Evolutionary conservation across 1,284 basidiomycete species (phyloP), one percentile per base, ranked within the genome.

Genomic region (Naganishia cerealis): DNA sequence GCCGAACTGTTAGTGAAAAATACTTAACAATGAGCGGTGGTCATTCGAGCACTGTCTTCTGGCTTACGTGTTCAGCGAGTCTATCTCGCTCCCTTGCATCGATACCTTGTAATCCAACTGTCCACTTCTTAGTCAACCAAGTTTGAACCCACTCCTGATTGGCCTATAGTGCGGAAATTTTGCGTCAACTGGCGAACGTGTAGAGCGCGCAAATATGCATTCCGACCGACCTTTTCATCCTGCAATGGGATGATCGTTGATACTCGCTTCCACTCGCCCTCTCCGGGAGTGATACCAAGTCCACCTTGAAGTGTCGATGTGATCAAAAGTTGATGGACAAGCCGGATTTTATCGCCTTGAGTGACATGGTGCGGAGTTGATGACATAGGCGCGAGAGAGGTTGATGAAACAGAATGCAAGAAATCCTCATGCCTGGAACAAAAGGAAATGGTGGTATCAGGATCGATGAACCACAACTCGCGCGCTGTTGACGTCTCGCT

Each of bases 221-320:
- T 24, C 33, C 21, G 52, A 52, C 67, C 42, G 13, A 90, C 91
- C 40, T 85, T 81, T 48, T 86, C 85, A 77, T 95, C 89, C 73
- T 95, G 93, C n/a, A 95, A 82, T 3, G 87, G 86, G 81, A 91
- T 86, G 59, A 94, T 85, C 33, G 86, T 87, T 74, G 91, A 87
- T 24, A 95, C 86, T 59, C 89, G 86, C 67, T 87, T 83, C 90
- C 91, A 95, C 59, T 87, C 84, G 26, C 84, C 80, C 26, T 86
- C 82, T 18, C 85, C 86, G 0, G 90, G 88, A 8, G 87, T 86
- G 65, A 94, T 86, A 1, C 90, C 91, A 1, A 94, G 85, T 2
- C 91, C 91, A 15, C 90, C 88, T 69, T 92, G 90, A 12, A 83
- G 75, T 0, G 83, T 81, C 0, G 86, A 86, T 2, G 88, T 87